A percentile compares a stretch with the other conserved stretches of the same genome.
These are phyloP conservation scores for Lichenothelia convexa DNA, from an alignment of 495 filamentous ascomycete species.

Conservation along the genomic window DNA sequence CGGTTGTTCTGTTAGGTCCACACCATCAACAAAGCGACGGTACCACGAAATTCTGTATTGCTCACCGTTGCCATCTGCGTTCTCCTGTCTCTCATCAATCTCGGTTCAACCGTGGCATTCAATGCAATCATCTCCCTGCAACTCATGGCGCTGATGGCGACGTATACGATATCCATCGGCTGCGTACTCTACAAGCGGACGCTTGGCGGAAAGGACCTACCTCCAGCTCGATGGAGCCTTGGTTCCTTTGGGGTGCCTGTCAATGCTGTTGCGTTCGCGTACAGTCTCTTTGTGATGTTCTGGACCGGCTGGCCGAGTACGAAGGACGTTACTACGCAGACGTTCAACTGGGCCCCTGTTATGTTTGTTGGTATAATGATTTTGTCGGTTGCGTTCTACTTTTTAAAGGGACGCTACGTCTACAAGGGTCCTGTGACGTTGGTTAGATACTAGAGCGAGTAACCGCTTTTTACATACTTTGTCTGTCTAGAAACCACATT, in stretches of 20 bases:
- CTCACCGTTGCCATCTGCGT: conserved; percentile 30
- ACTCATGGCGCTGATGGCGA: conserved; percentile 7
- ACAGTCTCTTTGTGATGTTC: conserved; percentile 15
- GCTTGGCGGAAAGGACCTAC: conserved; percentile 11
- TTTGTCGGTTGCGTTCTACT: conserved; percentile 6
- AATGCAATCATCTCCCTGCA: conserved; percentile 32
- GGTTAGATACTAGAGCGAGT: too few relatives aligned
- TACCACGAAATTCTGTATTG: conserved; percentile 18
- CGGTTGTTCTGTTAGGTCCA: not conserved
- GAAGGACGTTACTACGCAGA: conserved; percentile 2
- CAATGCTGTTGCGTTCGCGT: conserved; percentile 14
- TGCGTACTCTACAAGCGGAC: conserved; percentile 13
- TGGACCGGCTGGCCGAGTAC: conserved; percentile 18
- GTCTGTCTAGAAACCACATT: too few relatives aligned
- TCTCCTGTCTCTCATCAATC: conserved; percentile 40
- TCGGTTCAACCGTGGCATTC: conserved; percentile 37
- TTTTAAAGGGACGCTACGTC: conserved; percentile 4
- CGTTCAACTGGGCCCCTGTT: conserved; percentile 11
- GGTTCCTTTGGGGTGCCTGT: conserved; percentile 13
- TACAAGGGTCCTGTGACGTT: conserved; percentile 11
- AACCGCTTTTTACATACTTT: too few relatives aligned
- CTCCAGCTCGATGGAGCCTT: conserved; percentile 13
- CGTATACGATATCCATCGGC: conserved; percentile 9
- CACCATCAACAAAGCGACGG: not conserved
- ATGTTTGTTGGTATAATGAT: conserved; percentile 8